A percentile compares a stretch with the other conserved stretches of the same genome.
These are phyloP conservation scores for Talaromyces sp. DNA, from an alignment of 2,329 filamentous ascomycete species.

Conservation along the genomic window DNA sequence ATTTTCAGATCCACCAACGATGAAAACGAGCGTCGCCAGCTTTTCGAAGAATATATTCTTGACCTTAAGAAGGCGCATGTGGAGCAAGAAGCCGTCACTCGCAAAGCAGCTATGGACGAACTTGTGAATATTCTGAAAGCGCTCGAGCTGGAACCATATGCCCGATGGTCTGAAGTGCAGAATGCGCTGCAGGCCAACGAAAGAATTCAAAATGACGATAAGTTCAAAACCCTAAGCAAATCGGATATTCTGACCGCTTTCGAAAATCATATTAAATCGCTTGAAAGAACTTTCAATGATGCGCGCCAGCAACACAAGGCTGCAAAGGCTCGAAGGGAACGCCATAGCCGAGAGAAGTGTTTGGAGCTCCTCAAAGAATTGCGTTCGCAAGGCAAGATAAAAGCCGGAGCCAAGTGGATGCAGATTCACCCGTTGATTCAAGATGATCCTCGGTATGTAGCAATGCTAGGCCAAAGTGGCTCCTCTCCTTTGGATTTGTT, in stretches of 20 bases:
- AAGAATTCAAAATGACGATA: slow-evolving; percentile 74
- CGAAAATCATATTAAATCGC: slow-evolving; percentile 87
- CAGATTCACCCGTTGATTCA: slow-evolving; percentile 71
- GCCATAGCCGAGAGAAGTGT: slow-evolving; percentile 81
- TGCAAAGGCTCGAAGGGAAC: slow-evolving; percentile 73
- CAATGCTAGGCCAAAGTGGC: slow-evolving; percentile 78
- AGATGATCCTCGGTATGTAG: slow-evolving; percentile 76
- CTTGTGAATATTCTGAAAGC: slow-evolving; percentile 73
- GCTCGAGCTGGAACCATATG: slow-evolving; percentile 86
- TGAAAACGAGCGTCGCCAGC: slow-evolving; percentile 79
- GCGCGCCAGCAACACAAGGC: slow-evolving; percentile 83
- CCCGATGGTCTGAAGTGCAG: slow-evolving; percentile 89
- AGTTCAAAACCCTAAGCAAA: slow-evolving; percentile 80
- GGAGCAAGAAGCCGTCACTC: slow-evolving; percentile 68
- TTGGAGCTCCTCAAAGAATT: slow-evolving; percentile 71
- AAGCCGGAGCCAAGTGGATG: slow-evolving; percentile 86
- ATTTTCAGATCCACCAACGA: slow-evolving; percentile 89
- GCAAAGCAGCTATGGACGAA: slow-evolving; percentile 80
- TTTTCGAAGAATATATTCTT: slow-evolving; percentile 90
- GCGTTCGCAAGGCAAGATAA: slow-evolving; percentile 73
- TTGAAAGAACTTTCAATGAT: slow-evolving; percentile 91
- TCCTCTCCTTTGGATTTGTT: slow-evolving; percentile 89
- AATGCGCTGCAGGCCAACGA: slow-evolving; percentile 73
- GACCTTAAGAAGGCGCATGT: slow-evolving; percentile 77
- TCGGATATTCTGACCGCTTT: slow-evolving; percentile 90